Percentiles rank a stretch among this genome's conserved stretches.
phyloP scores from a whole-genome alignment of 2,329 filamentous ascomycete genomes.

The Exophiala alcalophila region DNA sequence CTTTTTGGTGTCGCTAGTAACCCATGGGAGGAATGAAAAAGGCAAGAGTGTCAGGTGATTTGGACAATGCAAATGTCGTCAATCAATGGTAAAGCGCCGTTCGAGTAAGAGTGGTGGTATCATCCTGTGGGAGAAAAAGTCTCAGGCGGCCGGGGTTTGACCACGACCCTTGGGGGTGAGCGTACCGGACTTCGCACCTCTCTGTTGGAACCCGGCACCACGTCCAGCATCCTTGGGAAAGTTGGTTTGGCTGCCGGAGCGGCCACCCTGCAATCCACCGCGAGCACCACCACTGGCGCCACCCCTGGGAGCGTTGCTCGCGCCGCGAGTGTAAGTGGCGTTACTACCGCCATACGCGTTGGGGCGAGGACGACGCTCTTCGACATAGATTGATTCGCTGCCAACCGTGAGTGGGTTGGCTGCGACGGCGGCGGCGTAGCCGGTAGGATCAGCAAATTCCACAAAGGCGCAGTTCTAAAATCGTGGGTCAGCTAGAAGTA shows the following conservation, averaged over 20 bases:
- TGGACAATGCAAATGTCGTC: no score
- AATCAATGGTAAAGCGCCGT: not conserved
- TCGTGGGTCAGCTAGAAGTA: conserved; percentile 25
- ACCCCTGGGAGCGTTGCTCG: conserved; percentile 60
- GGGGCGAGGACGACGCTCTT: conserved; percentile 79
- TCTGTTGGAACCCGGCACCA: conserved; percentile 63
- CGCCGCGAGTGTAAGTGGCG: conserved; percentile 59
- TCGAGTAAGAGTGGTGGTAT: no score
- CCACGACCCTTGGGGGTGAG: conserved; percentile 47
- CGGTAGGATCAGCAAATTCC: conserved; percentile 78
- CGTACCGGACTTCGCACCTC: conserved; percentile 60
- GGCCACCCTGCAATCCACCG: conserved; percentile 39
- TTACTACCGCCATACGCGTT: conserved; percentile 64
- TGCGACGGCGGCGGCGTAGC: conserved; percentile 76
- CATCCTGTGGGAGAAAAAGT: not conserved
- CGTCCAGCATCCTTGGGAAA: conserved; percentile 68
- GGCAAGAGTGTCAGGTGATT: conserved; percentile 5
- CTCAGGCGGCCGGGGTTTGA: conserved; percentile 45
- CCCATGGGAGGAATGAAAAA: conserved; percentile 13
- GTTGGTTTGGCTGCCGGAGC: conserved; percentile 61
- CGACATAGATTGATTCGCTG: conserved; percentile 77
- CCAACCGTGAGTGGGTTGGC: conserved; percentile 84
- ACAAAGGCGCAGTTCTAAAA: conserved; percentile 91
- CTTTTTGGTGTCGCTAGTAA: conserved; percentile 22
- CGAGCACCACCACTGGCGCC: conserved; percentile 60